Base-by-base conservation (phyloP, 192 early-diverging fungal genomes). In the Podila epigama region DNA sequence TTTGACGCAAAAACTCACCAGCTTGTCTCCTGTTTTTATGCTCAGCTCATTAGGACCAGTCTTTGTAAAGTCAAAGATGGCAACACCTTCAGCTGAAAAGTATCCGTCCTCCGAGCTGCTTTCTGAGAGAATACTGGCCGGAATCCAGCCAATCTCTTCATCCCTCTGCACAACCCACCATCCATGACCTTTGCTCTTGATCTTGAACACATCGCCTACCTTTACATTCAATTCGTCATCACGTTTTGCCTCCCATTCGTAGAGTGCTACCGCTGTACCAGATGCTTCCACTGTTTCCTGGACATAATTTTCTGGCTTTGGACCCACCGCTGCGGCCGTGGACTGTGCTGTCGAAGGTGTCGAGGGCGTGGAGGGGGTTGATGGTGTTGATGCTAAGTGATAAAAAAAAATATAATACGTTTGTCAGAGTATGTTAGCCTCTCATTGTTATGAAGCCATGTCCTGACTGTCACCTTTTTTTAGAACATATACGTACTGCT, bases 151-250 rank as follows among this genome's bases (percentile, higher is more conserved):
- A 39, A 71, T 53, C 50, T 70, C 75, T 2, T 85, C 88, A 22
- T 85, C 78, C 27, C 82, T 70, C 56, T 89, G 84, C 28, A 87
- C 89, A 10, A 82, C 65, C 70, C 84, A 88, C 89, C 90, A 90
- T 41, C 84, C 89, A 13, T 73, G 67, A 8, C 87, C 85, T 57
- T 82, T 83, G 32, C 70, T 79, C 36, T 84, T 70, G 48, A 91
- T 88, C 48, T 68, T 77, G 69, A 90, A 88, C 40, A 82, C 72
- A 59, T 89, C 89, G 40, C 90, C 90, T 39, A 90, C 87, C 28
- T 66, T 68, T 7, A 91, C 87, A 51, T 85, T 75, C 50, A 91
- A 36, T 63, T 91, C 90, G 58, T 89, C 90, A 10, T 81, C 84
- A 16, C 83, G 69, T 48, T 85, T 72, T 0, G 88, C 84, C 31